These are phyloP conservation scores for Alternaria consortialis DNA, from an alignment of 2,329 filamentous ascomycete genomes.

Conservation along the genomic window DNA sequence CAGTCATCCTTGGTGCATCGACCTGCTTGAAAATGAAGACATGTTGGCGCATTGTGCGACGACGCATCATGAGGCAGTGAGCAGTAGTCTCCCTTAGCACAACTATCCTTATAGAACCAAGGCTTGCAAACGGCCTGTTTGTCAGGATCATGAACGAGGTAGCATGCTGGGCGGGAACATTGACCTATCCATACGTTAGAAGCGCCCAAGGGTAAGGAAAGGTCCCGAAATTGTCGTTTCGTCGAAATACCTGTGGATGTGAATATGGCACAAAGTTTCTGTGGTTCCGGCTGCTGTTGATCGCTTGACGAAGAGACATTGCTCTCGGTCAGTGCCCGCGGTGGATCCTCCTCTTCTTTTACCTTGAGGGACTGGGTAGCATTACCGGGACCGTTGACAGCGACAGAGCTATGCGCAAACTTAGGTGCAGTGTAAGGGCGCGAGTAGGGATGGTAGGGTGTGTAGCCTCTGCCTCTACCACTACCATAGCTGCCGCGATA, in stretches of 20 bases:
- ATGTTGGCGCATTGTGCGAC: conserved; percentile 84
- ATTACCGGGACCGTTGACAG: conserved; percentile 19
- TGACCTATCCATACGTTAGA: conserved; percentile 64
- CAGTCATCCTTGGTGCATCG: conserved; percentile 89
- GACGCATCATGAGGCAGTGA: conserved; percentile 89
- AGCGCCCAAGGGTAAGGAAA: neutral
- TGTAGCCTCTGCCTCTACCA: conserved; percentile 12
- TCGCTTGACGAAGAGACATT: conserved; percentile 10
- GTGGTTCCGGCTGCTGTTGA: conserved; percentile 17
- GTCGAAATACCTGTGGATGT: conserved; percentile 45
- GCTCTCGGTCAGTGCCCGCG: conserved; percentile 6
- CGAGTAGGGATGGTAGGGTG: conserved; percentile 34
- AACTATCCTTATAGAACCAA: conserved; percentile 81
- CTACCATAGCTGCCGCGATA: conserved; percentile 20
- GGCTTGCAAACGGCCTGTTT: conserved; percentile 93
- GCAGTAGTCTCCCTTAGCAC: conserved; percentile 79
- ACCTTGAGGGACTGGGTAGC: conserved; percentile 10
- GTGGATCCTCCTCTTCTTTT: neutral
- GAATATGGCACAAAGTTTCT: conserved; percentile 36
- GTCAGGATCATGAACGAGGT: conserved; percentile 81
- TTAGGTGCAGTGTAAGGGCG: conserved; percentile 17
- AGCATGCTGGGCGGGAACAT: conserved; percentile 85
- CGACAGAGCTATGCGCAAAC: conserved; percentile 24
- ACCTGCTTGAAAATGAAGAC: conserved; percentile 88
- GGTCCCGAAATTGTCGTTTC: conserved; percentile 16